phyloP scores from a whole-genome alignment of 1,284 basidiomycete species.

The Agaricales sp. region DNA sequence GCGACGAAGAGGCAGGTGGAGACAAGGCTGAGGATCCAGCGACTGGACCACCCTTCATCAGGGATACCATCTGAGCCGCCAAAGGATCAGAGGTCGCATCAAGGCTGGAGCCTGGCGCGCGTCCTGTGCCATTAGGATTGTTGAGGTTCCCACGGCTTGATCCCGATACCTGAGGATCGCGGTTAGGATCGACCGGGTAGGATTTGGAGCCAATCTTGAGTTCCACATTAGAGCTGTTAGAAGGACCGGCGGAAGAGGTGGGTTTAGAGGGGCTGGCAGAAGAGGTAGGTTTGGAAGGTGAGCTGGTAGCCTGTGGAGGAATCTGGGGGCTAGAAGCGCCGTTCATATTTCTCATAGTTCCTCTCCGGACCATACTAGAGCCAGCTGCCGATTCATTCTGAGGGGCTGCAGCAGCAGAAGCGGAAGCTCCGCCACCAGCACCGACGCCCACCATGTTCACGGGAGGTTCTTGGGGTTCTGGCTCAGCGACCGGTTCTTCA shows the following conservation, averaged over 20 bases:
- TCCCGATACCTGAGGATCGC: constrained; percentile 39
- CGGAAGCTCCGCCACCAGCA: constrained; percentile 28
- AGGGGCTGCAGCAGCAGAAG: neutral
- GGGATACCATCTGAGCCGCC: constrained; percentile 55
- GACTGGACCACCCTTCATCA: constrained; percentile 22
- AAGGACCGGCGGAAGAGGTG: constrained; percentile 33
- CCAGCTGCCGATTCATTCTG: neutral
- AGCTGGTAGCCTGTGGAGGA: neutral
- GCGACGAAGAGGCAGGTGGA: constrained; percentile 11
- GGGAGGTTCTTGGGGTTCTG: constrained; percentile 29
- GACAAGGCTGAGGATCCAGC: constrained; percentile 14
- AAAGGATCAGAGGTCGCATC: constrained; percentile 46
- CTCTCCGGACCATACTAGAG: too few relatives aligned
- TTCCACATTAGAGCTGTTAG: constrained; percentile 49
- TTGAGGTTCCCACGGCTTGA: neutral
- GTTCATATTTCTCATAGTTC: too few relatives aligned
- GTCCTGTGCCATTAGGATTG: too few relatives aligned
- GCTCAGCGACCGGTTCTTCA: neutral
- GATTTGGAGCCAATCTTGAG: constrained; percentile 58
- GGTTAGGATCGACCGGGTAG: constrained; percentile 54
- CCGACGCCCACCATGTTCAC: constrained; percentile 62
- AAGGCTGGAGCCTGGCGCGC: too few relatives aligned
- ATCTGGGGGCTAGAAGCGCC: neutral
- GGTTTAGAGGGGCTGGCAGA: neutral
- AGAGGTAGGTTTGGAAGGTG: neutral